These are phyloP conservation scores for Leptographium flavum DNA, from an alignment of 2,329 filamentous ascomycete species.

Conservation along the genomic window DNA sequence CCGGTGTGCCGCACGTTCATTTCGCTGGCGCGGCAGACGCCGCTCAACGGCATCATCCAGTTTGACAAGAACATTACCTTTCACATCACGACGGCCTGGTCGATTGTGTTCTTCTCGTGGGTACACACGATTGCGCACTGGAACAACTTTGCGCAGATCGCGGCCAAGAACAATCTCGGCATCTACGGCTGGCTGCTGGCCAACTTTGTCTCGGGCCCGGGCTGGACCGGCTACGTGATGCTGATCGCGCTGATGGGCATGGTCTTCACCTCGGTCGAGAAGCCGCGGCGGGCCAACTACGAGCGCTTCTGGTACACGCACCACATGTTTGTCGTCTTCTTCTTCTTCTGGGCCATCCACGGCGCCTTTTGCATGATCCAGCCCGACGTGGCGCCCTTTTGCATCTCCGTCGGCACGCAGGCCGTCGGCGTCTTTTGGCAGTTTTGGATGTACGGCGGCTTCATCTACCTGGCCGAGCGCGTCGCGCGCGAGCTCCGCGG, in stretches of 20 bases:
- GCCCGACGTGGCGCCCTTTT: slow-evolving; percentile 67
- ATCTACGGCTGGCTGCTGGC: slow-evolving; percentile 65
- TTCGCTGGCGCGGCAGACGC: slow-evolving; percentile 65
- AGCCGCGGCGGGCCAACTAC: slow-evolving; percentile 66
- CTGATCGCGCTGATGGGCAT: slow-evolving; percentile 64
- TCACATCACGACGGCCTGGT: slow-evolving; percentile 75
- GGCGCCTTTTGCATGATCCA: slow-evolving; percentile 87
- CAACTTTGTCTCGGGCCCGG: slow-evolving; percentile 66
- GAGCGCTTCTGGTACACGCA: slow-evolving; percentile 87
- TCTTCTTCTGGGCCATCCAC: slow-evolving; percentile 83
- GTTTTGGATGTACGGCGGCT: slow-evolving; percentile 75
- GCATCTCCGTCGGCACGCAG: slow-evolving; percentile 49
- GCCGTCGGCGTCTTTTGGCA: slow-evolving; percentile 74
- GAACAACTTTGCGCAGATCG: slow-evolving; percentile 71
- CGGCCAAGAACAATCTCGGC: slow-evolving; percentile 60
- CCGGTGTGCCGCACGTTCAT: slow-evolving; percentile 77
- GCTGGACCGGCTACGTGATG: slow-evolving; percentile 82
- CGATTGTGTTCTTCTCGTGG: slow-evolving; percentile 79
- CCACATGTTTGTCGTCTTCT: slow-evolving; percentile 78
- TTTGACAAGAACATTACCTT: slow-evolving; percentile 86
- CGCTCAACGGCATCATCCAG: slow-evolving; percentile 73
- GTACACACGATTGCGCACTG: slow-evolving; percentile 76
- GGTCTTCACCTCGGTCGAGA: slow-evolving; percentile 63
- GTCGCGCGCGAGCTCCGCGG: slow-evolving; percentile 66
- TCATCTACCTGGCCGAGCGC: slow-evolving; percentile 66